phyloP scores from a whole-genome alignment of 1,284 basidiomycete genomes.

The Gymnopus androsaceus region DNA sequence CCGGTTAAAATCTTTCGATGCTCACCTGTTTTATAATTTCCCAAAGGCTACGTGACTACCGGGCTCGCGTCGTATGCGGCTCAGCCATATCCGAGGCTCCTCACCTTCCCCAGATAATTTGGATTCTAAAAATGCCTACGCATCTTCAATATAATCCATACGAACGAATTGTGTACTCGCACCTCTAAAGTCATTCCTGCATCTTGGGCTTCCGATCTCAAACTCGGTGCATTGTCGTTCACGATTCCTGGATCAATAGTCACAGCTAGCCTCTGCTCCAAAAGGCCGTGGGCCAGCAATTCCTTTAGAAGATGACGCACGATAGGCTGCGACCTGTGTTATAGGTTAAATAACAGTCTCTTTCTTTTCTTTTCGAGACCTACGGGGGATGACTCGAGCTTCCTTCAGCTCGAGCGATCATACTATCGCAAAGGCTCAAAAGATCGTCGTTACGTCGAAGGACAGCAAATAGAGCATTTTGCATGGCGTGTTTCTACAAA shows the following conservation, averaged over 20 bases:
- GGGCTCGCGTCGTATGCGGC: constrained; percentile 61
- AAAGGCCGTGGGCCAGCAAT: constrained; percentile 51
- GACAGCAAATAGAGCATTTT: constrained; percentile 50
- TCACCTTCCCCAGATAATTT: constrained; percentile 61
- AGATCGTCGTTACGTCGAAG: constrained; percentile 51
- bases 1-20: background rate
- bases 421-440: constrained; percentile 47
- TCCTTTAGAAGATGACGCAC: constrained; percentile 62
- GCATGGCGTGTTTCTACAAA: constrained; percentile 56
- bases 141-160: constrained; percentile 3
- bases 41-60: constrained; percentile 62
- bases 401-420: constrained; percentile 34
- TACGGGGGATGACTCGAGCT: constrained; percentile 14
- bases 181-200: constrained; percentile 56
- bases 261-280: constrained; percentile 52
- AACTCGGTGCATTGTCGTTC: constrained; percentile 48
- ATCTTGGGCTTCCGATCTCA: constrained; percentile 61
- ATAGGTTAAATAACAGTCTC: background rate
- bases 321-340: constrained; percentile 47
- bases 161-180: constrained; percentile 16
- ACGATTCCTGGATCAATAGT: constrained; percentile 52
- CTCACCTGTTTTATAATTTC: constrained; percentile 58
- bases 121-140: constrained; percentile 59
- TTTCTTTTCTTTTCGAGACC: background rate
- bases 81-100: constrained; percentile 52